Evolutionary conservation across 1,284 basidiomycete species (phyloP), one percentile per base, ranked within the genome.

Genomic region (Trametes pubescens): DNA sequence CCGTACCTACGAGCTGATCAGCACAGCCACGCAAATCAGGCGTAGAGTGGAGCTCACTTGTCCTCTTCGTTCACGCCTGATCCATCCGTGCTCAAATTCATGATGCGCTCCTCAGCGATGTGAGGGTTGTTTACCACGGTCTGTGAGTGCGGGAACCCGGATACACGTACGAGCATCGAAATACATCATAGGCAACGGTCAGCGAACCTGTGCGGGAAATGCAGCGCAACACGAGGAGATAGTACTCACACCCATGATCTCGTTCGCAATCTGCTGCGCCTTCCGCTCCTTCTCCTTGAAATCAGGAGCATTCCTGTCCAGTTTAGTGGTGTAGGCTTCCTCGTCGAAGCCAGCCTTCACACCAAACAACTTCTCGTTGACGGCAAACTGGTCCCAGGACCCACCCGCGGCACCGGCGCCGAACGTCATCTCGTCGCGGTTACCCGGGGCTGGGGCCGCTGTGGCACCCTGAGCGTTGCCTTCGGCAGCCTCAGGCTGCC

Each of bases 371-470:
- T 92, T 86, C 78, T 98, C 96, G 78, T 99, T 99, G 60, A 84
- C 93, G 46, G 91, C 91, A 73, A 99, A 99, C 79, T 99, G 97
- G 77, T 99, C 96, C 97, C 98, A 99, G 0, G 82, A 79, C 49
- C 79, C 77, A 48, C 66, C 77, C 9, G 72, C 66, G 13, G 85
- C 77, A 22, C 82, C 82, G 18, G 83, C 74, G 4, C 88, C 90
- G 67, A 94, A 92, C 0, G 91, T 93, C 56, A 86, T 66, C 56
- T 92, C 90, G 72, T 92, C 90, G 56, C 79, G 81, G 55, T 76
- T 74, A 4, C 68, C 47, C 40, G 64, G 60, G 6, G 67, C 64
- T 0, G 60, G 37, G 29, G 68, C 59, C 3, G 65, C 58, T 52
- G 58, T 34, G 51, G 66, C 57, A 59, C 6, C 63, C 60, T 21